Evolutionary conservation across 192 early-diverging fungal species (phyloP).

Genomic region (Geosiphon pyriformis): DNA sequence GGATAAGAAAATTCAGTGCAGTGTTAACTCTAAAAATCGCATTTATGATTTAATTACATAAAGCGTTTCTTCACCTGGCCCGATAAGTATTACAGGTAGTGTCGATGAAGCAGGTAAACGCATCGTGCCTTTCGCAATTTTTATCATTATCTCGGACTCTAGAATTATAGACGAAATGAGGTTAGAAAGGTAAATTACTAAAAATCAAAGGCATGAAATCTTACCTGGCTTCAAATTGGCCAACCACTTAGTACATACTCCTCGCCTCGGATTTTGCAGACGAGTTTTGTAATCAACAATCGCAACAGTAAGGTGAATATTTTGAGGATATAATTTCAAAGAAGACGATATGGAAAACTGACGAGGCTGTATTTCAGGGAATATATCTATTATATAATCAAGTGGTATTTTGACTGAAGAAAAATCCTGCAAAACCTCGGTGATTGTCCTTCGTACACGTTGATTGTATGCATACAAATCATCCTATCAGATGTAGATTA

Average conservation of each 20-base stretch:
- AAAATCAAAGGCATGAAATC: slow-evolving; percentile 21
- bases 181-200: not conserved
- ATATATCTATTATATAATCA: slow-evolving; percentile 78
- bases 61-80: slow-evolving; percentile 51
- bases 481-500: slow-evolving; percentile 44
- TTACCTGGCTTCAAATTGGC: slow-evolving; percentile 38
- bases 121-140: slow-evolving; percentile 63
- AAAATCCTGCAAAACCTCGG: slow-evolving; percentile 85
- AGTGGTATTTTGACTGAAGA: slow-evolving; percentile 64
- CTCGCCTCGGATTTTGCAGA: slow-evolving; percentile 63
- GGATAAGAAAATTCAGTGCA: slow-evolving; percentile 1
- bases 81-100: slow-evolving; percentile 73
- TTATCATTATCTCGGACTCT: slow-evolving; percentile 33
- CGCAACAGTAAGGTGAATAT: slow-evolving; percentile 47
- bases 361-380: slow-evolving; percentile 73
- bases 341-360: slow-evolving; percentile 83
- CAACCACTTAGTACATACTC: slow-evolving; percentile 83
- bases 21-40: not conserved
- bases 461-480: slow-evolving; percentile 87
- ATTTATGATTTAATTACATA: not conserved
- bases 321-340: slow-evolving; percentile 29
- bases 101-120: slow-evolving; percentile 46
- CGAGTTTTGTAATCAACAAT: slow-evolving; percentile 84
- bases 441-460: slow-evolving; percentile 69
- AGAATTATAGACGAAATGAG: not conserved